These are phyloP conservation scores for Diophrys sp. DNA, from an alignment of 73 alveolate genomes.

Conservation along the genomic window DNA sequence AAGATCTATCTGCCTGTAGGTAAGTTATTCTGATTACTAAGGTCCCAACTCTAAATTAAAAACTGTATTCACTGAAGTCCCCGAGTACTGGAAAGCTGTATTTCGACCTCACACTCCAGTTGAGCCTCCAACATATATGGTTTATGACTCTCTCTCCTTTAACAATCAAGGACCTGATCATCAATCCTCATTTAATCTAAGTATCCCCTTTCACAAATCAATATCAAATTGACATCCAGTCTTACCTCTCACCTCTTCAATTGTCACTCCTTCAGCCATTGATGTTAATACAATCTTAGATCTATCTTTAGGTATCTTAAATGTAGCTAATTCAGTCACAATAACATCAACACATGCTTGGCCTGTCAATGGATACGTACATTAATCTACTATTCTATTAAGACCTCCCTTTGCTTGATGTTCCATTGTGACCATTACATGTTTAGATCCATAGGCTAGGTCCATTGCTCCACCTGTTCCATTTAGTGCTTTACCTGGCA, in stretches of 20 bases:
- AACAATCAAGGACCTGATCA: too few relatives aligned
- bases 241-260: neutral
- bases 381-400: conserved; percentile 42
- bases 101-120: conserved; percentile 54
- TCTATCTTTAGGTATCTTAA: neutral
- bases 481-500: conserved; percentile 84
- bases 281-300: neutral
- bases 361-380: conserved; percentile 64
- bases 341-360: conserved; percentile 37
- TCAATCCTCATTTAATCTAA: too few relatives aligned
- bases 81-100: conserved; percentile 49
- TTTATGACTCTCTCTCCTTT: too few relatives aligned
- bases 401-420: conserved; percentile 56
- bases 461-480: conserved; percentile 88
- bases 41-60: conserved; percentile 43
- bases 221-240: neutral
- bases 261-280: neutral
- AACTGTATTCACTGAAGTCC: conserved; percentile 43
- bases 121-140: conserved; percentile 62
- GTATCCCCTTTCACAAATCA: neutral
- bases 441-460: conserved; percentile 53
- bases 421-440: conserved; percentile 64
- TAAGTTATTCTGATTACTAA: too few relatives aligned
- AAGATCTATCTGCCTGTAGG: too few relatives aligned
- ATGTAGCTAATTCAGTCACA: conserved; percentile 39